Evolutionary conservation across 2,329 filamentous ascomycete genomes (phyloP), one percentile per base, ranked within the genome.

Genomic region (Ophiostoma populinum): DNA sequence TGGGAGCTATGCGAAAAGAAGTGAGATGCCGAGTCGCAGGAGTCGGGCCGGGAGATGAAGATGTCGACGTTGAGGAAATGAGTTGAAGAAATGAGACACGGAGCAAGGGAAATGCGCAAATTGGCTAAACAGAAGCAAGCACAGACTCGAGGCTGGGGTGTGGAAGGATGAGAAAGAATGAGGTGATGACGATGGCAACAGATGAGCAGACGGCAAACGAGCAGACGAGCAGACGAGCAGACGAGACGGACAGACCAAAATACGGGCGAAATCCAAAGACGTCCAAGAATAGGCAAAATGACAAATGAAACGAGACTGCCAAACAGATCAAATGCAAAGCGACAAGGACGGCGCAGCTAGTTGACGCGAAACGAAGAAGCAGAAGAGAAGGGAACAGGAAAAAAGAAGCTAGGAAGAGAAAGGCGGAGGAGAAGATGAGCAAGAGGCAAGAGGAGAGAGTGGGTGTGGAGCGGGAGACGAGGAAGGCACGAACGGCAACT

Each of bases 251-350:
- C n/a, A n/a, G n/a, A n/a, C n/a, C n/a, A n/a, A n/a, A n/a, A n/a
- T n/a, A n/a, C n/a, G n/a, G n/a, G n/a, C n/a, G n/a, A n/a, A n/a
- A n/a, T n/a, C n/a, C n/a, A n/a, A n/a, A n/a, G n/a, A n/a, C n/a
- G n/a, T n/a, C n/a, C n/a, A n/a, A n/a, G 17, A 17, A 34, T 24
- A 24, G 24, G 21, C 32, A 41, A 42, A 29, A 37, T 30, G 46
- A 47, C 43, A 46, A 50, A 43, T 47, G 39, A 40, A 39, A 21
- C 25, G 34, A 36, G 39, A 33, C 37, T 29, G 36, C 35, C 39
- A 17, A 16, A 13, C 25, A 34, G 22, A 37, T 34, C 36, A 42
- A 34, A 35, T 26, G 21, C 32, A 34, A 38, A 35, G 33, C 32
- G 24, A 41, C 37, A 37, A 41, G 40, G 35, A 42, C 40, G 38